Evolutionary conservation across 768 basidiomycete species (phyloP).

Genomic region (Rhodotorula toruloides): DNA sequence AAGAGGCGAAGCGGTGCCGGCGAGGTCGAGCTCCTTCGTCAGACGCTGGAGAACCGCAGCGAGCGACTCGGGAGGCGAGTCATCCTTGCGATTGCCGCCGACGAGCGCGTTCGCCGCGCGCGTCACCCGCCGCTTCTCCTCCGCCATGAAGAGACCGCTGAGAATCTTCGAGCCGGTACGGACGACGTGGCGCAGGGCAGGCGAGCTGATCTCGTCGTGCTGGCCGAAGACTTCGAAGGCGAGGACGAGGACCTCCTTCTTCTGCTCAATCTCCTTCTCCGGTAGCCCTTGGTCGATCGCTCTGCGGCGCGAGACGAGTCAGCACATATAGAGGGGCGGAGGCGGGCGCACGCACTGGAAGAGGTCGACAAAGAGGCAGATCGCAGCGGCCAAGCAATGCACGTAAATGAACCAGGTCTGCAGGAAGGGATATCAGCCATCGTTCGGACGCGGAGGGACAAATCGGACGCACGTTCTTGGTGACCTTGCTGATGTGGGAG

Average conservation of each 20-base stretch:
- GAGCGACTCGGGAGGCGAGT: conserved; percentile 12
- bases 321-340: background rate
- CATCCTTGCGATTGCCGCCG: background rate
- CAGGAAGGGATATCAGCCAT: too few species aligned
- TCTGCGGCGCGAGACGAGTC: background rate
- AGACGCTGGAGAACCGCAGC: conserved; percentile 24
- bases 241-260: conserved; percentile 16
- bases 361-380: conserved; percentile 37
- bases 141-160: conserved; percentile 30
- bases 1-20: conserved; percentile 1
- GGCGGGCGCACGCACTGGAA: conserved; percentile 7
- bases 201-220: conserved; percentile 5
- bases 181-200: conserved; percentile 16
- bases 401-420: conserved; percentile 29
- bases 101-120: conserved; percentile 21
- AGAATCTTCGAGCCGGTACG: conserved; percentile 24
- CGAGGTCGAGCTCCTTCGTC: conserved; percentile 8
- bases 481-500: background rate
- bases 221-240: conserved; percentile 25
- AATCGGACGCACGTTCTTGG: conserved; percentile 1
- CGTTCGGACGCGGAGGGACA: too few species aligned
- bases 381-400: conserved; percentile 23
- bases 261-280: conserved; percentile 18
- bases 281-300: conserved; percentile 24
- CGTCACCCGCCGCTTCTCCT: conserved; percentile 22